Evolutionary conservation across 2,329 filamentous ascomycete genomes (phyloP).

Genomic region (Leptographium flavum): DNA sequence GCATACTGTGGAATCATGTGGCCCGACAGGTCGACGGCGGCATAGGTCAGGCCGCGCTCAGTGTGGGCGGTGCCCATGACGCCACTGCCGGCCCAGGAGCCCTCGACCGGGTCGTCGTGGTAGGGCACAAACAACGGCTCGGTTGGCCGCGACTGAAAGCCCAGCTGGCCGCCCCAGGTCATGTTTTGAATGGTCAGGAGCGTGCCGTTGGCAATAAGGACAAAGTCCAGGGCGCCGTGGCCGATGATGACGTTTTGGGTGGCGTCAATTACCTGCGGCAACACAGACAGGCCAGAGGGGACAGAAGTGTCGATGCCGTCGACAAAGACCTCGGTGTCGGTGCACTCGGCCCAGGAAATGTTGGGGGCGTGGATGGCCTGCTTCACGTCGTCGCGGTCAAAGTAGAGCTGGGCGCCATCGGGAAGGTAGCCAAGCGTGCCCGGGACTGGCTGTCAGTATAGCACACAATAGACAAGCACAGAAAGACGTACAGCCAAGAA

Average conservation of each 20-base stretch:
- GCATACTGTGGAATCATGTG: conserved; percentile 59
- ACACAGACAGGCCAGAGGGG: conserved; percentile 39
- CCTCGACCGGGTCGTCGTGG: conserved; percentile 28
- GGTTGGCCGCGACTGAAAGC: conserved; percentile 47
- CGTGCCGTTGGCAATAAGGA: conserved; percentile 54
- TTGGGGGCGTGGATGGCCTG: conserved; percentile 17
- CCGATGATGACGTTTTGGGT: conserved; percentile 61
- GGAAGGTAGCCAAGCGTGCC: conserved; percentile 51
- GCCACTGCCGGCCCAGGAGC: conserved; percentile 31
- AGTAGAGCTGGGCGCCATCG: conserved; percentile 48
- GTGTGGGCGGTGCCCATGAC: conserved; percentile 54
- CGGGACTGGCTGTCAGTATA: conserved; percentile 25
- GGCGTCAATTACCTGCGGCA: conserved; percentile 59
- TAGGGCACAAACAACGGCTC: conserved; percentile 58
- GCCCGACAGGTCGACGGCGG: conserved; percentile 47
- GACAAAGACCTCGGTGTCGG: conserved; percentile 23
- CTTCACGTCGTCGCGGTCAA: conserved; percentile 44
- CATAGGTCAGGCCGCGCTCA: conserved; percentile 63
- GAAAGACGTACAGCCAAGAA: conserved; percentile 34
- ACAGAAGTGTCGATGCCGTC: conserved; percentile 32
- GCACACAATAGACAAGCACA: background rate
- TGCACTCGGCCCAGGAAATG: conserved; percentile 42
- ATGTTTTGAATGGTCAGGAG: conserved; percentile 66
- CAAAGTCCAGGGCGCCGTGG: conserved; percentile 56
- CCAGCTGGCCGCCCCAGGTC: conserved; percentile 60